These are phyloP conservation scores for Aspergillus sparsus DNA, from an alignment of 495 filamentous ascomycete genomes.

Conservation along the genomic window DNA sequence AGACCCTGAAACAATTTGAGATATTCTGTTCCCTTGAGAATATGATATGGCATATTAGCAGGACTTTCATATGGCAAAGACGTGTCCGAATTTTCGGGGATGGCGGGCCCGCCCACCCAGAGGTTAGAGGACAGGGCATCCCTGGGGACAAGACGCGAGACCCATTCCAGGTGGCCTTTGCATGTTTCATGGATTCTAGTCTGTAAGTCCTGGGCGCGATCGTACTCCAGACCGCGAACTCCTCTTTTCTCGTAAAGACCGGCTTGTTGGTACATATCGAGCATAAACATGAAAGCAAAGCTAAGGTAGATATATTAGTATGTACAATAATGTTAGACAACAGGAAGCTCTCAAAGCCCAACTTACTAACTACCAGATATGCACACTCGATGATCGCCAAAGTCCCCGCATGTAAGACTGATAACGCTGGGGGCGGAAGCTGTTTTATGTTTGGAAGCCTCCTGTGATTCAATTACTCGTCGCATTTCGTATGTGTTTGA, in stretches of 20 bases:
- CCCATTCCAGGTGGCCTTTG: slow-evolving; percentile 8
- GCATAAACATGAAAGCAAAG: slow-evolving; percentile 16
- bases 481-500: background rate
- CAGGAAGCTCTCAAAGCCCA: background rate
- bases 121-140: slow-evolving; percentile 7
- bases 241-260: background rate
- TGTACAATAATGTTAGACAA: background rate
- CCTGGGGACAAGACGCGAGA: background rate
- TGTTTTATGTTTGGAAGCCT: background rate
- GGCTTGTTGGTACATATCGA: slow-evolving; percentile 12
- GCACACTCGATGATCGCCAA: slow-evolving; percentile 14
- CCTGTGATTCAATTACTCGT: slow-evolving; percentile 3
- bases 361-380: slow-evolving; percentile 16
- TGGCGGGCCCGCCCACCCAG: background rate
- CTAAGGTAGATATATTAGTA: no score
- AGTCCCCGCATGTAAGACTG: slow-evolving; percentile 14
- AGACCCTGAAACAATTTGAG: slow-evolving; percentile 2
- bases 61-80: background rate
- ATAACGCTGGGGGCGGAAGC: background rate
- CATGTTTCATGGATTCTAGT: slow-evolving; percentile 5
- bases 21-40: slow-evolving; percentile 12
- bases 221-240: background rate
- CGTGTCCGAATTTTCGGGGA: background rate
- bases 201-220: background rate
- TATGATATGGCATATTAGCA: slow-evolving; percentile 5